Conservation (phyloP, 352 stramenopile genomes). For the Phytopythium ostracodes region DNA sequence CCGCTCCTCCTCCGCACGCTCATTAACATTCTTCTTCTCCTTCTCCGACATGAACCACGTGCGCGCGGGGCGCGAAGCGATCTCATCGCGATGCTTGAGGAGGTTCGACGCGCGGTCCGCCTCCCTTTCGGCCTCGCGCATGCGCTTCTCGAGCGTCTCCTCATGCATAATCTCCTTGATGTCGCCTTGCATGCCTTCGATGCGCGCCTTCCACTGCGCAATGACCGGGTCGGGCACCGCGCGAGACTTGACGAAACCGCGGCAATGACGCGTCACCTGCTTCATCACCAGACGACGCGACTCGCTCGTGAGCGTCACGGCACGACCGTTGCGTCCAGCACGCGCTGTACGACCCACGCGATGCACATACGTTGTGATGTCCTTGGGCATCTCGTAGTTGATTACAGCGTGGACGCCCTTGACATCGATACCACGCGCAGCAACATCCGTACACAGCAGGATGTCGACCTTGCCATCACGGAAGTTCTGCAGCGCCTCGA, state of each 20-base stretch:
- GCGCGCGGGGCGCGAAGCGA: conserved; percentile 74
- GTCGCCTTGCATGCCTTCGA: conserved; percentile 79
- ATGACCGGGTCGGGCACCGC: conserved; percentile 87
- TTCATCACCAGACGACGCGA: conserved; percentile 92
- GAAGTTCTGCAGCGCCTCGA: conserved; percentile 96
- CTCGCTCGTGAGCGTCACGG: conserved; percentile 90
- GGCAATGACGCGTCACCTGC: conserved; percentile 87
- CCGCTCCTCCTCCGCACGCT: conserved; percentile 67
- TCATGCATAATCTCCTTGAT: conserved; percentile 83
- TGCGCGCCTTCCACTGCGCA: conserved; percentile 80
- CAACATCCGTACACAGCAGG: conserved; percentile 98
- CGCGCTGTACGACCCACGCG: conserved; percentile 97
- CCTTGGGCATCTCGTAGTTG: conserved; percentile 99
- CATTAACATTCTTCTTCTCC: conserved; percentile 83
- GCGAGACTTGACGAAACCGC: conserved; percentile 89
- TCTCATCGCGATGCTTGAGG: conserved; percentile 90
- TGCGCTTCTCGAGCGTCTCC: conserved; percentile 87
- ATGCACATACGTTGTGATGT: conserved; percentile 98
- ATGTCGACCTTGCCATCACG: conserved; percentile 93
- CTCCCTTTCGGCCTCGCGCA: conserved; percentile 89
- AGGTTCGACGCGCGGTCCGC: conserved; percentile 87
- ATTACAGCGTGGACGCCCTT: conserved; percentile 97
- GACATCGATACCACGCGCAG: conserved; percentile 98
- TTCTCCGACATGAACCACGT: conserved; percentile 92
- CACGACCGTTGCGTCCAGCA: conserved; percentile 91